phyloP scores from a whole-genome alignment of 202 grass and related monocot species.

The Tripidium arundinaceum region DNA sequence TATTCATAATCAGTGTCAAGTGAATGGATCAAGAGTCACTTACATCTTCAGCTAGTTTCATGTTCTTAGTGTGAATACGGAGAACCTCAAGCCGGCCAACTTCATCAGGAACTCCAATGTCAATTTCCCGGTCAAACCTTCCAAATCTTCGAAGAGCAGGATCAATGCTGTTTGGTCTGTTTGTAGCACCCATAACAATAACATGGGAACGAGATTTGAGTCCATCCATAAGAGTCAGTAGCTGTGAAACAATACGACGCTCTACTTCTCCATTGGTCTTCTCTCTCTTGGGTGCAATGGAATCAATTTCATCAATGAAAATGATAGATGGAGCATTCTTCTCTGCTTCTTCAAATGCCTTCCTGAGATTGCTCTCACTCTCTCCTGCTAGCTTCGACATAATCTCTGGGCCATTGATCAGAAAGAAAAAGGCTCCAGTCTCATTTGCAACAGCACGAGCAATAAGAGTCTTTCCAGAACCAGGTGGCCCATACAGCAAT shows the following conservation, averaged over 20 bases:
- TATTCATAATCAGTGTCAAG: background rate
- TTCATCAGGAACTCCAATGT: conserved; percentile 89
- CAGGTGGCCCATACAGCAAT: conserved; percentile 82
- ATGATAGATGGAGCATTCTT: conserved; percentile 96
- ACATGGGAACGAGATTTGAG: conserved; percentile 86
- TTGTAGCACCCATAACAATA: conserved; percentile 93
- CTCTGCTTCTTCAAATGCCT: conserved; percentile 96
- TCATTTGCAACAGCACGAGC: conserved; percentile 93
- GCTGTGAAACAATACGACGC: conserved; percentile 89
- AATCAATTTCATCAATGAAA: conserved; percentile 96
- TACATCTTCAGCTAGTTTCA: conserved; percentile 94
- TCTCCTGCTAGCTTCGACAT: conserved; percentile 95
- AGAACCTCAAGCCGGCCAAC: conserved; percentile 82
- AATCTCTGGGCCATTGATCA: conserved; percentile 90
- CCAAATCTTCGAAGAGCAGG: conserved; percentile 92
- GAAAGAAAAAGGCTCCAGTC: conserved; percentile 90
- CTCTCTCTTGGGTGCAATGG: conserved; percentile 89
- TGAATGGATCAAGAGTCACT: background rate
- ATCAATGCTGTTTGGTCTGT: conserved; percentile 89
- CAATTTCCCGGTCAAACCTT: conserved; percentile 90
- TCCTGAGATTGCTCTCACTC: conserved; percentile 94
- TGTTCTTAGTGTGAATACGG: conserved; percentile 91
- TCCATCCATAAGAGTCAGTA: conserved; percentile 93
- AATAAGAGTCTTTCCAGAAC: conserved; percentile 90
- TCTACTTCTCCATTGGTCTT: conserved; percentile 94